Percentiles rank a stretch among this genome's conserved stretches.
Evolutionary conservation across 75 land plant genomes (phyloP).

Genomic region (Picea sitchensis): DNA sequence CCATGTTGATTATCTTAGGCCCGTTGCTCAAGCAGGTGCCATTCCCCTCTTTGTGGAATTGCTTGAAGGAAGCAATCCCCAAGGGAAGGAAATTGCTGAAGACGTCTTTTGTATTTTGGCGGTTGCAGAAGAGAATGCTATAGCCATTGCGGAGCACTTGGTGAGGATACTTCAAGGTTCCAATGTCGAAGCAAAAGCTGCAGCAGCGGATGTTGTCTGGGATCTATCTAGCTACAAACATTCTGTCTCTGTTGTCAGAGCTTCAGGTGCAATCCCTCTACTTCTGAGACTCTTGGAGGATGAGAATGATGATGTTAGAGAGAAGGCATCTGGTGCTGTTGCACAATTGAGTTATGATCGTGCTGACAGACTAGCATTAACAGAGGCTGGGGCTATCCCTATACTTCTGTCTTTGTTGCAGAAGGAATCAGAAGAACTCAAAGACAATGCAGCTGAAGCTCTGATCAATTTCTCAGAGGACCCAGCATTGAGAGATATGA

Average conservation of each 20-base stretch:
- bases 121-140: slow-evolving; percentile 42
- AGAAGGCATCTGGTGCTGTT: slow-evolving; percentile 35
- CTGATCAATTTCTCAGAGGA: slow-evolving; percentile 39
- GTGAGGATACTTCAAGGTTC: slow-evolving; percentile 32
- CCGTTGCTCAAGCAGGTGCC: slow-evolving; percentile 41
- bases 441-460: slow-evolving; percentile 40
- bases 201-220: slow-evolving; percentile 50
- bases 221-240: slow-evolving; percentile 40
- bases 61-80: slow-evolving; percentile 29
- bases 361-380: slow-evolving; percentile 35
- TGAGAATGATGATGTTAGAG: slow-evolving; percentile 21
- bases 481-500: slow-evolving; percentile 16
- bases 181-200: slow-evolving; percentile 31
- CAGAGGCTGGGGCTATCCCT: slow-evolving; percentile 40
- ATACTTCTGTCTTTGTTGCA: slow-evolving; percentile 28
- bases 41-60: slow-evolving; percentile 38
- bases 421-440: slow-evolving; percentile 32
- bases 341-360: slow-evolving; percentile 47
- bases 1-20: slow-evolving; percentile 33
- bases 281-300: slow-evolving; percentile 23
- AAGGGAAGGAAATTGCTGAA: slow-evolving; percentile 41
- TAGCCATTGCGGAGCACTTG: slow-evolving; percentile 31
- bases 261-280: slow-evolving; percentile 39
- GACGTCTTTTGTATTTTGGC: slow-evolving; percentile 47
- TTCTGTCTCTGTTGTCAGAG: slow-evolving; percentile 21